These are phyloP conservation scores for Colletotrichum limetticola DNA, from an alignment of 2,329 filamentous ascomycete species.

Conservation along the genomic window DNA sequence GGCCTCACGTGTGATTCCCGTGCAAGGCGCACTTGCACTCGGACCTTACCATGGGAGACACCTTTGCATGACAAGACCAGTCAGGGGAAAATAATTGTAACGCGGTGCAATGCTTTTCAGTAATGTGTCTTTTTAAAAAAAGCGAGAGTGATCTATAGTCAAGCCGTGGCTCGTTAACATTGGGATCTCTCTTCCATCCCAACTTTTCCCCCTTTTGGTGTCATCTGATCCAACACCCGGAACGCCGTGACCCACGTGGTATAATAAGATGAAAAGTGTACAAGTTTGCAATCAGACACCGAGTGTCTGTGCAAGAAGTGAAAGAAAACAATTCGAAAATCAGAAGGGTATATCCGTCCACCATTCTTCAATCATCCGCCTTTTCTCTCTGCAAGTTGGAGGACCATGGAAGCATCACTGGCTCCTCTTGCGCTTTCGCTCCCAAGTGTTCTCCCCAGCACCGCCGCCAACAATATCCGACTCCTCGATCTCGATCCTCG, in stretches of 20 bases:
- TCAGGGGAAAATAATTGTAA: neutral
- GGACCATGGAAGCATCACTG: neutral
- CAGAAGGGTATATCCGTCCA: slow-evolving; percentile 28
- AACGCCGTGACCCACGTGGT: slow-evolving; percentile 21
- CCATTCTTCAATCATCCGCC: neutral
- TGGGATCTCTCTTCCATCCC: neutral
- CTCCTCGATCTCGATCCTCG: slow-evolving; percentile 36
- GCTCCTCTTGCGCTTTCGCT: slow-evolving; percentile 41
- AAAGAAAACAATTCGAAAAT: slow-evolving; percentile 8
- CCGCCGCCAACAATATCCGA: slow-evolving; percentile 37
- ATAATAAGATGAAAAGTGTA: slow-evolving; percentile 9
- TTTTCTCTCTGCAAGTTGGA: too few species aligned
- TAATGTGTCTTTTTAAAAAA: too few species aligned
- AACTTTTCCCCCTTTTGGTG: neutral
- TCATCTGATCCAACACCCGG: neutral
- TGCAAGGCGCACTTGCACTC: neutral
- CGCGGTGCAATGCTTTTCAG: neutral
- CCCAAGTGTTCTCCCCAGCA: slow-evolving; percentile 39
- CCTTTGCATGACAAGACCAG: neutral
- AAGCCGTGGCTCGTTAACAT: neutral
- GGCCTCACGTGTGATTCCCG: rapidly evolving
- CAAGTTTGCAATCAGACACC: neutral
- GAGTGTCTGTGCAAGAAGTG: neutral
- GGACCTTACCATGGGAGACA: too few species aligned
- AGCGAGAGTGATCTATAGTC: slow-evolving; percentile 5